These are phyloP conservation scores for Lecanosticta acicola DNA, from an alignment of 2,329 filamentous ascomycete species.

Conservation along the genomic window DNA sequence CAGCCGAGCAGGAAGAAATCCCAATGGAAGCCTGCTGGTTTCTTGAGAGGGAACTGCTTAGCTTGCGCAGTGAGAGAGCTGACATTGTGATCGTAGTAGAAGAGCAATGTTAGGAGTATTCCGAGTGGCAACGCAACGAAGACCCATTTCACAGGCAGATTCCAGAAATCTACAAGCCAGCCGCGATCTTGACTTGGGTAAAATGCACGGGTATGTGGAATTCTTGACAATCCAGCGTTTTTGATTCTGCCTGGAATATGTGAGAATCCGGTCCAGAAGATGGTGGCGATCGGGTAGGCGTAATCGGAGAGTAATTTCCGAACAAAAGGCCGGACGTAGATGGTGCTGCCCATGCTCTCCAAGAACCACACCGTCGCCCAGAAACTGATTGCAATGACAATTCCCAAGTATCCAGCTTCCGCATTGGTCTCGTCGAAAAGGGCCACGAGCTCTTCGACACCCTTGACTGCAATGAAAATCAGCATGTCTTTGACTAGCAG, in stretches of 20 bases:
- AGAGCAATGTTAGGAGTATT: constrained; percentile 49
- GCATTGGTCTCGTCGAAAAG: constrained; percentile 41
- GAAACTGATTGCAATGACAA: constrained; percentile 49
- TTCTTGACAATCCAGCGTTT: constrained; percentile 36
- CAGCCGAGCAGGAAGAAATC: constrained; percentile 55
- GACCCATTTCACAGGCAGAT: constrained; percentile 47
- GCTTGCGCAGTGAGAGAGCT: constrained; percentile 54
- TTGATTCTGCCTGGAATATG: constrained; percentile 47
- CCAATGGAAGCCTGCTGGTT: constrained; percentile 58
- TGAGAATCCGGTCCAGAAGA: constrained; percentile 52
- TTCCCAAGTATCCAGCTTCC: constrained; percentile 45
- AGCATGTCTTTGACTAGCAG: too few species aligned
- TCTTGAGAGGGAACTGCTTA: constrained; percentile 51
- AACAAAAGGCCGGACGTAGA: constrained; percentile 40
- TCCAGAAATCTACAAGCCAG: constrained; percentile 52
- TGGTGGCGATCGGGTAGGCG: constrained; percentile 48
- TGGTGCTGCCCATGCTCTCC: constrained; percentile 45
- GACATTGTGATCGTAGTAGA: constrained; percentile 54
- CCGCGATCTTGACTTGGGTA: constrained; percentile 41
- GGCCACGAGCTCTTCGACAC: constrained; percentile 51
- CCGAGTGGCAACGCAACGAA: constrained; percentile 51
- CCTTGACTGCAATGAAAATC: constrained; percentile 41
- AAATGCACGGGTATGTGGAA: constrained; percentile 44
- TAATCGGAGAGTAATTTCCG: constrained; percentile 49
- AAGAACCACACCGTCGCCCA: constrained; percentile 48